phyloP scores from a whole-genome alignment of 2,329 filamentous ascomycete genomes.

The Cladophialophora chaetospira region DNA sequence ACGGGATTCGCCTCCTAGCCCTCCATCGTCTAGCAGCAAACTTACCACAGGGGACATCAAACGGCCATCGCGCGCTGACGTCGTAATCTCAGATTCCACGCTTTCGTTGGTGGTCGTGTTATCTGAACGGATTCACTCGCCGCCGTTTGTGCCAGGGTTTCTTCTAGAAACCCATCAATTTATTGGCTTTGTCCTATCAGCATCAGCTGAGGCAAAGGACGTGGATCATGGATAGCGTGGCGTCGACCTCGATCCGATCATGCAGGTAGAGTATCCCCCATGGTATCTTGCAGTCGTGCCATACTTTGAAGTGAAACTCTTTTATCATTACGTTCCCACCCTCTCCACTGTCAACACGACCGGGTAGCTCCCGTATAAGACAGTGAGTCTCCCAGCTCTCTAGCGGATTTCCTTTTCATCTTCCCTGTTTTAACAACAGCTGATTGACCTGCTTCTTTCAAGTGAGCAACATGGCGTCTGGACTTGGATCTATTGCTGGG shows the following conservation, averaged over 20 bases:
- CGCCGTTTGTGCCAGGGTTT: background rate
- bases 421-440: background rate
- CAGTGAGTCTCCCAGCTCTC: background rate
- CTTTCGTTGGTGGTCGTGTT: background rate
- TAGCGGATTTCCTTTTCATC: background rate
- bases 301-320: no score
- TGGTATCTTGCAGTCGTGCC: background rate
- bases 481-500: conserved; percentile 21
- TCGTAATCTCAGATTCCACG: conserved; percentile 18
- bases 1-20: background rate
- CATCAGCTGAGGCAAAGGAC: background rate
- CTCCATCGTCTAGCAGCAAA: background rate
- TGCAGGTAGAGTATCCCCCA: background rate
- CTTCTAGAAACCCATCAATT: conserved; percentile 9
- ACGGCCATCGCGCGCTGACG: conserved; percentile 8
- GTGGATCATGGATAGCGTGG: conserved; percentile 7
- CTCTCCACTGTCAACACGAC: no score
- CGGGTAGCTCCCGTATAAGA: conserved; percentile 2
- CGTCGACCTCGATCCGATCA: background rate
- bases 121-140: background rate
- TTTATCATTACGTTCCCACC: no score
- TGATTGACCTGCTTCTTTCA: background rate
- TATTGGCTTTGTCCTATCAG: conserved; percentile 3
- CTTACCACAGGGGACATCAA: background rate
- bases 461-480: conserved; percentile 18